Percentiles rank a stretch among this genome's conserved stretches.
These are phyloP conservation scores for Microdochium trichocladiopsis DNA, from an alignment of 2,329 filamentous ascomycete genomes.

Conservation along the genomic window DNA sequence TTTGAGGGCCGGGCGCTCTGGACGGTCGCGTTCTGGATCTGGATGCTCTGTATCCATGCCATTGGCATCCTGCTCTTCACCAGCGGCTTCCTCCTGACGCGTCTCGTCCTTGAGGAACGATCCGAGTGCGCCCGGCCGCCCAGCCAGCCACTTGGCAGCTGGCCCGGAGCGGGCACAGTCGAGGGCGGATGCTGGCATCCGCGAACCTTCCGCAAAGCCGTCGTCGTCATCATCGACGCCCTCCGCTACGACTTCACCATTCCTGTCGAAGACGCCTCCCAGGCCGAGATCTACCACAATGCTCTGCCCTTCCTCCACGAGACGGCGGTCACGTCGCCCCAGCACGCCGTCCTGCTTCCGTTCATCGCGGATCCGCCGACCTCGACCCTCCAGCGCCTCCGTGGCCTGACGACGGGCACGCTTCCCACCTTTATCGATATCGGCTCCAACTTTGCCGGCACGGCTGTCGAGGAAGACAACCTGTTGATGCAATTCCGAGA, in stretches of 20 bases:
- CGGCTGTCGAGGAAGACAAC: constrained; percentile 90
- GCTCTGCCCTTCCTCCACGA: constrained; percentile 83
- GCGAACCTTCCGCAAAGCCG: constrained; percentile 84
- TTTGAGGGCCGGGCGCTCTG: constrained; percentile 49
- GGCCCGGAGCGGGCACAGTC: constrained; percentile 33
- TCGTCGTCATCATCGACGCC: constrained; percentile 87
- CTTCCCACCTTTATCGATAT: constrained; percentile 91
- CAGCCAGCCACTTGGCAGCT: constrained; percentile 40
- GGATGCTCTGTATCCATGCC: constrained; percentile 67
- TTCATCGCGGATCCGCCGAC: constrained; percentile 98
- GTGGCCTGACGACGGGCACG: constrained; percentile 91
- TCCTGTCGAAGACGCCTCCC: constrained; percentile 53
- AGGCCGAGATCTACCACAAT: constrained; percentile 69
- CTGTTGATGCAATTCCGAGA: constrained; percentile 59
- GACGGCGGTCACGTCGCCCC: constrained; percentile 64
- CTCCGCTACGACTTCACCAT: constrained; percentile 95
- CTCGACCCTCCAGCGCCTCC: constrained; percentile 83
- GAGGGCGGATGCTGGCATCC: constrained; percentile 89
- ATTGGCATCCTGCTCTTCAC: constrained; percentile 88
- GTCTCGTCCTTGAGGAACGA: constrained; percentile 70
- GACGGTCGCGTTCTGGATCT: constrained; percentile 61
- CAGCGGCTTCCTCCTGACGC: constrained; percentile 86
- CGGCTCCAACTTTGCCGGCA: constrained; percentile 91
- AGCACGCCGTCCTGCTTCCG: constrained; percentile 81
- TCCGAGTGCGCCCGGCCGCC: constrained; percentile 66